Base-by-base conservation (phyloP, 768 basidiomycete genomes). In the Glaciozyma antarctica region DNA sequence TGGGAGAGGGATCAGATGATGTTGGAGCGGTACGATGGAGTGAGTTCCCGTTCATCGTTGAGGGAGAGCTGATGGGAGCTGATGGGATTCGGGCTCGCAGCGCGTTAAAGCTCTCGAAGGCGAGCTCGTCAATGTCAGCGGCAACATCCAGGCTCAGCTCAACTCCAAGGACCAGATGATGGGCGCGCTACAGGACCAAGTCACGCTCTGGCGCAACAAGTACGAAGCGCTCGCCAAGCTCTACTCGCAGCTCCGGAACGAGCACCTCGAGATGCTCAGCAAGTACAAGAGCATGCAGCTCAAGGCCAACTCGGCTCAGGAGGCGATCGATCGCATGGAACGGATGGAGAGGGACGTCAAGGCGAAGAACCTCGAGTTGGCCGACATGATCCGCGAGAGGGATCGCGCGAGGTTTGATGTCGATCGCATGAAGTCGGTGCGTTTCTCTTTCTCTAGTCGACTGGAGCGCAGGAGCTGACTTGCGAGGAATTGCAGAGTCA, bases 161-260 rank as follows among this genome's bases (percentile, higher is more conserved):
- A 75, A 80, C 59, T 87, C 91, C 21, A 99, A 98, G 77, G 95
- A 99, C 75, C 92, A 95, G 19, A 79, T 98, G 73, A 94, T 98
- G 77, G 86, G 86, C 74, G 90, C 93, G 75, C 82, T 99, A 5
- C 94, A 98, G 74, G 90, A 95, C 74, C 95, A 99, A 78, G 93
- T 97, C 68, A 88, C 84, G 5, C 79, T 94, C 19, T 99, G 95
- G 95, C 86, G 91, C 62, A 93, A 90, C 80, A 99, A 99, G 78
- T 99, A 99, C 77, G 95, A 99, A 76, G 90, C 94, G 0, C 81
- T 99, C 64, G 95, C 95, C 52, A 99, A 98, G 77, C 83, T 99
- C 13, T 99, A 99, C 81, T 97, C 92, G 73, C 95, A 98, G 76
- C 84, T 99, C 15, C 88, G 95, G 61, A 88, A 90, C 38, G 95